Evolutionary conservation across 2,329 filamentous ascomycete species (phyloP).

Genomic region (Rachicladosporium sp.): DNA sequence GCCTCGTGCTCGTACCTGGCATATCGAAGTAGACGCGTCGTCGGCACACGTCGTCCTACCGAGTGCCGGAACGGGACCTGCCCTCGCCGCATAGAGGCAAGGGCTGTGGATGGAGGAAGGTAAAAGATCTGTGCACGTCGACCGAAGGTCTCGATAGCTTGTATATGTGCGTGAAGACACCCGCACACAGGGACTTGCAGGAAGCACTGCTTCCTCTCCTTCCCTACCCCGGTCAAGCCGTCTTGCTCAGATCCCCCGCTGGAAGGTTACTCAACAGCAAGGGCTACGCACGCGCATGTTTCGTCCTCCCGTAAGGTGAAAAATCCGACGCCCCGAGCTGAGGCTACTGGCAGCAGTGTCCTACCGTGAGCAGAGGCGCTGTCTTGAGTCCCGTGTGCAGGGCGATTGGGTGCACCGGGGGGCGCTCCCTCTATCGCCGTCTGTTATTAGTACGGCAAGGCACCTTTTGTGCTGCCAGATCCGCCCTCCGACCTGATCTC

Average conservation of each 20-base stretch:
- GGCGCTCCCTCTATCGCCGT: constrained; percentile 6
- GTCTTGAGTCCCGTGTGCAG: constrained; percentile 5
- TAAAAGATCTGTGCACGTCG: constrained; percentile 1
- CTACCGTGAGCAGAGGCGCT: constrained; percentile 6
- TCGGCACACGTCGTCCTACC: constrained; percentile 1
- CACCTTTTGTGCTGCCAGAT: constrained; percentile 6
- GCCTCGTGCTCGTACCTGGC: constrained; percentile 6
- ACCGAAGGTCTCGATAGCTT: constrained; percentile 5
- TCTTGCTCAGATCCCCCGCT: constrained; percentile 4
- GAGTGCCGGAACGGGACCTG: constrained; percentile 1
- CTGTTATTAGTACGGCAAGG: constrained; percentile 6
- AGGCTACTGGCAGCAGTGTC: constrained; percentile 5
- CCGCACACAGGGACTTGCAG: constrained; percentile 3
- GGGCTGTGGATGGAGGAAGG: constrained; percentile 3
- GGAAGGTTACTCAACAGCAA: constrained; percentile 6
- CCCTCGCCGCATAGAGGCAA: constrained; percentile 1
- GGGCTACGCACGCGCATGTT: constrained; percentile 6
- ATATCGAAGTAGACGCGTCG: neutral
- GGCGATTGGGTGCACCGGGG: constrained; percentile 5
- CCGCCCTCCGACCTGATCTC: constrained; percentile 4
- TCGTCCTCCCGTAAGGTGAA: constrained; percentile 3
- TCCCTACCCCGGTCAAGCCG: constrained; percentile 2
- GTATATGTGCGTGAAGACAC: constrained; percentile 7
- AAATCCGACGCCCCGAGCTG: constrained; percentile 5
- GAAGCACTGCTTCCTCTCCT: constrained; percentile 3